These are phyloP conservation scores for Spirogloea muscicola DNA, from an alignment of 139 green algal genomes.

Conservation along the genomic window DNA sequence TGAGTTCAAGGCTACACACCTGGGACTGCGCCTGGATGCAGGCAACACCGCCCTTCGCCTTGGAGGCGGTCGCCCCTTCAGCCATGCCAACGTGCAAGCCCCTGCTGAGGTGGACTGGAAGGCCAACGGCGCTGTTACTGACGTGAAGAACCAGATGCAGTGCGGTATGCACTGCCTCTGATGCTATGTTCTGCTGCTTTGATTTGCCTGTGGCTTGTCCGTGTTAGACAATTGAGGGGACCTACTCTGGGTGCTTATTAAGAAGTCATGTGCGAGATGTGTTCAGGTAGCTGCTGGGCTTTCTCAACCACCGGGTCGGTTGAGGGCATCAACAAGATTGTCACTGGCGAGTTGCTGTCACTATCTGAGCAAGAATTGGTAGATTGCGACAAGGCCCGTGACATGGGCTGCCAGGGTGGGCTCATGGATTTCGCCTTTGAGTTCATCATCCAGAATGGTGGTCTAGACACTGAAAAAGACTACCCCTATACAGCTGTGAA, in stretches of 20 bases:
- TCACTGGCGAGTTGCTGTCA: slow-evolving; percentile 72
- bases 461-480: slow-evolving; percentile 89
- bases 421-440: slow-evolving; percentile 95
- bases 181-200: too few species aligned
- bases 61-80: slow-evolving; percentile 14
- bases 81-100: slow-evolving; percentile 42
- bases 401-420: slow-evolving; percentile 80
- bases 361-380: slow-evolving; percentile 93
- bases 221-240: too few species aligned
- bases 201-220: too few species aligned
- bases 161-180: too few species aligned
- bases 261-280: too few species aligned
- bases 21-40: slow-evolving; percentile 43
- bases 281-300: slow-evolving; percentile 91
- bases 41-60: not conserved
- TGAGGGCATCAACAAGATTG: slow-evolving; percentile 88
- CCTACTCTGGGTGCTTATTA: too few species aligned
- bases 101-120: slow-evolving; percentile 77
- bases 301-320: slow-evolving; percentile 88
- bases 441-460: slow-evolving; percentile 85
- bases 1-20: slow-evolving; percentile 66
- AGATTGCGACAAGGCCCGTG: slow-evolving; percentile 65
- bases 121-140: slow-evolving; percentile 68
- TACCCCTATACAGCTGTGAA: slow-evolving; percentile 75
- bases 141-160: slow-evolving; percentile 89